Base-by-base conservation (phyloP, 2,329 filamentous ascomycete species). In the Sporothrix protearum region DNA sequence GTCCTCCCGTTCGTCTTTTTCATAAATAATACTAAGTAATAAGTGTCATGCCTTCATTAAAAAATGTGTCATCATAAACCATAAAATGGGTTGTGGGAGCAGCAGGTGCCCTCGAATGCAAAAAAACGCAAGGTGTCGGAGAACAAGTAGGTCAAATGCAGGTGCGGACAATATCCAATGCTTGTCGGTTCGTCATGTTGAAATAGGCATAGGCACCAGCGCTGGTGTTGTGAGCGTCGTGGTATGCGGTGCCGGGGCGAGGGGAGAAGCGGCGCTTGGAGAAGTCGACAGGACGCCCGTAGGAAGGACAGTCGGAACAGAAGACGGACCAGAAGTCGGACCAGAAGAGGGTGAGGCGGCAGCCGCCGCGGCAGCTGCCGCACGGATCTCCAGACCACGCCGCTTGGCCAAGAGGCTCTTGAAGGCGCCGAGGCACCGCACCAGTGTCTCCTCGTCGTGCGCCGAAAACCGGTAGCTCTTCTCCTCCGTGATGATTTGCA, bases 401-500 rank as follows among this genome's bases (percentile, higher is more conserved):
- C 91, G 84, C 82, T 90, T 93, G 51, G 89, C 87, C 53, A 96
- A 82, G 71, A 95, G 82, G 78, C 94, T 97, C 83, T 98, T 98
- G 82, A 97, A 89, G 0, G 94, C 92, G 2, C 95, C 96, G 0
- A 99, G 85, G 82, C 93, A 97, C 75, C 91, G 91, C 51, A 94
- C 89, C 71, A 98, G 83, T 1, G 87, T 85, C 77, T 97, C 93
- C 79, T 99, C 96, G 77, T 93, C 89, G 25, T 88, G 84, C 0
- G 94, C 89, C 78, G 91, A 92, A 75, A 96, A 91, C 39, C 90
- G 87, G 76, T 91, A 92, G 71, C 87, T 92, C 81, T 93, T 96
- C 78, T 98, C 95, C 77, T 97, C 95, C 47, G 92, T 92, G 77
- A 99, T 97, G 76, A 98, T 87, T 80, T 98, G 95, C 79, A 98